Base-by-base conservation (phyloP, 2,329 filamentous ascomycete genomes). In the Trichoderma breve region DNA sequence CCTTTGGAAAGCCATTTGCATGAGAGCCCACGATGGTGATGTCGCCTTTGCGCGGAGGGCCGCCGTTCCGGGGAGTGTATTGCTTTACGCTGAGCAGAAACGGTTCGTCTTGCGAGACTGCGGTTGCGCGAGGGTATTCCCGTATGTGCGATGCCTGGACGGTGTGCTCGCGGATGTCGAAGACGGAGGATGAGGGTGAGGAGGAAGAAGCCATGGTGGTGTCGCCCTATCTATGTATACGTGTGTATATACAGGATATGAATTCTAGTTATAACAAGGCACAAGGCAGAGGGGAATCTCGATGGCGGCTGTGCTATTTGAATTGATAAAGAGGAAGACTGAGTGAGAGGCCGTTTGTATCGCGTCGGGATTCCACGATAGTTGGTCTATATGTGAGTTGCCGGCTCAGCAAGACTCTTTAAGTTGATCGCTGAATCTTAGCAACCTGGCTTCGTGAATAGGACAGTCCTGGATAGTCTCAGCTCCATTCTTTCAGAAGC, bases 1-100 rank as follows among this genome's bases (percentile, higher is more conserved):
- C 93, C 87, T 98, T 98, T 12, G 93, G 92, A 76, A 98, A 97
- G 12, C 92, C 95, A 83, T 98, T 98, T 64, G 94, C 95, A 82
- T 98, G 95, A 5, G 92, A 91, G 12, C 88, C 94, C 70, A 98
- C 90, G 72, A 98, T 90, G 24, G 94, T 98, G 9, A 98, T 84
- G 80, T 96, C 93, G 39, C 93, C 93, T 1, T 89, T 88, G 74
- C 89, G 85, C 0, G 93, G 92, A 28, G 84, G 81, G 0, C 84
- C 86, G 76, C 95, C 94, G 78, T 91, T 87, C 70, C 89, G 84
- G 1, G 95, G 95, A 0, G 88, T 92, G 79, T 98, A 98, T 79
- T 98, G 93, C 84, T 97, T 98, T 68, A 98, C 87, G 9, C 90
- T 89, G 6, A 98, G 82, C 69, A 90, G 82, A 3, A 98, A 85